Base-by-base conservation (phyloP, 2,329 filamentous ascomycete species). In the Akanthomyces dipterigenus region DNA sequence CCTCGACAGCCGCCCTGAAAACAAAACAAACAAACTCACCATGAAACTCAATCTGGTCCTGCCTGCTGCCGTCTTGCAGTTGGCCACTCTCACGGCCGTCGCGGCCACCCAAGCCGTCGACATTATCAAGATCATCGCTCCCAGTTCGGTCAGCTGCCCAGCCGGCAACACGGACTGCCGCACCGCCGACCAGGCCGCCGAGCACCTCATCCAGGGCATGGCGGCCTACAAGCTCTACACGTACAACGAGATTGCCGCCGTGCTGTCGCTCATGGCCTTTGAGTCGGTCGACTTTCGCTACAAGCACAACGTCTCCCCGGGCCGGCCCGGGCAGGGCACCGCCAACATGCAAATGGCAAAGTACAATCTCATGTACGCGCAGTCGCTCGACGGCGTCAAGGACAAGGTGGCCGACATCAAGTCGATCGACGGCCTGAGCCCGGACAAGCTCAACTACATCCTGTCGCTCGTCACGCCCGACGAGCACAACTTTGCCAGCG, bases 201-300 rank as follows among this genome's bases (percentile, higher is more conserved):
- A 80, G 1, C 78, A 75, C 65, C 78, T 93, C 63, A 75, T 76
- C 68, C 65, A 74, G 7, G 80, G 83, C 40, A 86, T 92, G 72
- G 61, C 68, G 20, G 73, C 78, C 12, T 88, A 90, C 77, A 65
- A 71, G 3, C 76, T 92, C 66, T 74, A 53, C 71, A 72, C 38
- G 73, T 75, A 24, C 12, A 81, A 79, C 24, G 83, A 88, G 67
- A 86, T 89, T 70, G 90, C 90, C 7, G 89, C 87, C 24, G 73
- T 93, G 18, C 70, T 95, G 48, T 79, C 86, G 14, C 78, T 91
- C 69, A 88, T 90, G 76, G 83, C 87, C 12, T 87, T 86, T 70
- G 91, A 96, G 76, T 85, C 83, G 1, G 84, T 62, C 24, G 80
- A 87, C 64, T 90, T 93, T 75, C 80, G 82, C 68, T 93, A 84